These are phyloP conservation scores for Kluyveromyces nonfermentans DNA, from an alignment of 805 yeast species.

Conservation along the genomic window DNA sequence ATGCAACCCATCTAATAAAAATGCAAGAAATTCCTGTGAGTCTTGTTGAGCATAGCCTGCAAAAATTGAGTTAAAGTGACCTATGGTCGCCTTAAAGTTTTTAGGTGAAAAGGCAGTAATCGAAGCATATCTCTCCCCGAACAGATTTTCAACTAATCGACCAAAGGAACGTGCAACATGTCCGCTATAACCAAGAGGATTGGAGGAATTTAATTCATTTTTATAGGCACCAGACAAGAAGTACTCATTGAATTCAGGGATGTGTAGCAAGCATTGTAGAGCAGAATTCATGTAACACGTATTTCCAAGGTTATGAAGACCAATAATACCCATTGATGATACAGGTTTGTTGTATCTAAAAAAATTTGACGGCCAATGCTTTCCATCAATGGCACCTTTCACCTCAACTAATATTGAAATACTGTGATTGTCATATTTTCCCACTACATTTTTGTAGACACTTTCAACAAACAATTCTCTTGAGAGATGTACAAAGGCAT, in stretches of 20 bases:
- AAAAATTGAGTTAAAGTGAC: slow-evolving; percentile 73
- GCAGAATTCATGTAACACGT: slow-evolving; percentile 95
- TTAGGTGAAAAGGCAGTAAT: slow-evolving; percentile 46
- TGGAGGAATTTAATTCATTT: slow-evolving; percentile 59
- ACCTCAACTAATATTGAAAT: slow-evolving; percentile 30
- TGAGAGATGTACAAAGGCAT: slow-evolving; percentile 21
- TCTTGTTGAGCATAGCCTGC: slow-evolving; percentile 88
- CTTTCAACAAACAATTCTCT: slow-evolving; percentile 20
- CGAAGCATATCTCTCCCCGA: slow-evolving; percentile 28
- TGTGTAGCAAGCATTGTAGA: slow-evolving; percentile 76
- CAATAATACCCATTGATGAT: slow-evolving; percentile 42
- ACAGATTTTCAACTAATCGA: slow-evolving; percentile 50
- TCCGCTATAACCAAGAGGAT: slow-evolving; percentile 84
- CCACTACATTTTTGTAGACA: slow-evolving; percentile 11
- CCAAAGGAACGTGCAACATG: slow-evolving; percentile 74
- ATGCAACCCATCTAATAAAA: slow-evolving; percentile 81
- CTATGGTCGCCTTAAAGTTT: slow-evolving; percentile 69
- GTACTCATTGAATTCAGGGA: slow-evolving; percentile 73
- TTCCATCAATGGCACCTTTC: slow-evolving; percentile 16
- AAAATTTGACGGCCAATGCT: slow-evolving; percentile 33
- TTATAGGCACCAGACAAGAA: slow-evolving; percentile 54
- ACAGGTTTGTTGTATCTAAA: slow-evolving; percentile 23
- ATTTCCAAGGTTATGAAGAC: slow-evolving; percentile 73
- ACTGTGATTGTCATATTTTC: slow-evolving; percentile 13
- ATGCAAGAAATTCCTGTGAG: slow-evolving; percentile 88